phyloP scores from a whole-genome alignment of 805 yeast species.

The Pichia nanzhaoensis region DNA sequence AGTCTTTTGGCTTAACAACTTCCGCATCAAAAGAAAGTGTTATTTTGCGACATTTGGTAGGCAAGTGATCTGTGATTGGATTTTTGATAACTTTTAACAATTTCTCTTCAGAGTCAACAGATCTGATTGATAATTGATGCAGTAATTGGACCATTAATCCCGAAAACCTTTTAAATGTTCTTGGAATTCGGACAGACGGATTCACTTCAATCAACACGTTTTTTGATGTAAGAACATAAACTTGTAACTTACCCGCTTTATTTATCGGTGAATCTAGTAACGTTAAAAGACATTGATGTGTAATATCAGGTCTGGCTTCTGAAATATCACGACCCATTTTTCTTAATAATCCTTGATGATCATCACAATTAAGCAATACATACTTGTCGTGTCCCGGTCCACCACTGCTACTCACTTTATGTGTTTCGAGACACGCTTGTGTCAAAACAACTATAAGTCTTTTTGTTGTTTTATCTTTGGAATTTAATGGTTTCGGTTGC shows the following conservation, averaged over 20 bases:
- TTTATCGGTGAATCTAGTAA: conserved; percentile 95
- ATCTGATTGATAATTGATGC: conserved; percentile 86
- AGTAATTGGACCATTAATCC: conserved; percentile 96
- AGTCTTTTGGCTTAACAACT: conserved; percentile 82
- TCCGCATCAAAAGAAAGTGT: conserved; percentile 91
- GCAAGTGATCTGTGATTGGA: conserved; percentile 95
- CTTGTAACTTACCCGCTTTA: conserved; percentile 95
- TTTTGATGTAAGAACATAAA: conserved; percentile 90
- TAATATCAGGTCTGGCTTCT: conserved; percentile 98
- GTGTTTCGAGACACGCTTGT: conserved; percentile 93
- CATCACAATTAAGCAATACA: conserved; percentile 93
- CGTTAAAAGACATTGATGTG: conserved; percentile 94
- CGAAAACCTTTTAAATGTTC: conserved; percentile 95
- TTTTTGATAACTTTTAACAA: conserved; percentile 90
- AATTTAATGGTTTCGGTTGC: conserved; percentile 73
- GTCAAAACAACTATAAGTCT: conserved; percentile 91
- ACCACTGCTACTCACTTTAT: conserved; percentile 67
- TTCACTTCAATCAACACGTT: conserved; percentile 94
- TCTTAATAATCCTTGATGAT: conserved; percentile 90
- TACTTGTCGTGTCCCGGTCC: conserved; percentile 85
- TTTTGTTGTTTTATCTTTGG: conserved; percentile 80
- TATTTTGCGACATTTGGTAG: conserved; percentile 89
- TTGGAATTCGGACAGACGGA: conserved; percentile 94
- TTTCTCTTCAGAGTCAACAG: conserved; percentile 93
- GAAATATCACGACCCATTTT: conserved; percentile 97